phyloP scores from a whole-genome alignment of 257 asterid species.

The Nicotiana sylvestris region DNA sequence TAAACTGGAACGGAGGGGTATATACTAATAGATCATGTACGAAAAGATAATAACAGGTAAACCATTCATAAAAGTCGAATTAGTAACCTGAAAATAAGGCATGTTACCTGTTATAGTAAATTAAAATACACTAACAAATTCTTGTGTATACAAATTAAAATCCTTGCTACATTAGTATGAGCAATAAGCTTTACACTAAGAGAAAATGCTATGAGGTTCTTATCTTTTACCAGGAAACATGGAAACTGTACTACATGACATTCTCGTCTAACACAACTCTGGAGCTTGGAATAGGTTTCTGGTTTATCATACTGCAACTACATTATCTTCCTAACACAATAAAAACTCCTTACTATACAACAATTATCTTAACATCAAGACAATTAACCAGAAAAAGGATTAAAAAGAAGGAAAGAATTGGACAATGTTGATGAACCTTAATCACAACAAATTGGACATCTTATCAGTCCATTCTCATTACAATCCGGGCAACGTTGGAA shows the following conservation, averaged over 20 bases:
- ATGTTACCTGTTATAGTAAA: too few relatives aligned
- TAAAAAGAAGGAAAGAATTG: neutral
- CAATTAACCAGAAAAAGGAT: neutral
- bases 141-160: too few relatives aligned
- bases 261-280: neutral
- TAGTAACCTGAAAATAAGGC: too few relatives aligned
- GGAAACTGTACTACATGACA: neutral
- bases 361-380: neutral
- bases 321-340: neutral
- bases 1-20: too few relatives aligned
- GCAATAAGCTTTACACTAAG: neutral
- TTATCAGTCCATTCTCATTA: constrained; percentile 60
- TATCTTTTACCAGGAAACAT: neutral
- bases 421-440: neutral
- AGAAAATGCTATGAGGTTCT: neutral
- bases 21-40: too few relatives aligned
- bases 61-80: too few relatives aligned
- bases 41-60: too few relatives aligned
- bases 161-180: neutral
- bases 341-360: neutral
- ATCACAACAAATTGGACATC: constrained; percentile 62
- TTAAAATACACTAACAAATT: too few relatives aligned
- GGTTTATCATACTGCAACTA: neutral
- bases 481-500: constrained; percentile 65
- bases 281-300: neutral